Base-by-base conservation (phyloP, 169 alveolate genomes). In the Plasmodium knowlesi region DNA sequence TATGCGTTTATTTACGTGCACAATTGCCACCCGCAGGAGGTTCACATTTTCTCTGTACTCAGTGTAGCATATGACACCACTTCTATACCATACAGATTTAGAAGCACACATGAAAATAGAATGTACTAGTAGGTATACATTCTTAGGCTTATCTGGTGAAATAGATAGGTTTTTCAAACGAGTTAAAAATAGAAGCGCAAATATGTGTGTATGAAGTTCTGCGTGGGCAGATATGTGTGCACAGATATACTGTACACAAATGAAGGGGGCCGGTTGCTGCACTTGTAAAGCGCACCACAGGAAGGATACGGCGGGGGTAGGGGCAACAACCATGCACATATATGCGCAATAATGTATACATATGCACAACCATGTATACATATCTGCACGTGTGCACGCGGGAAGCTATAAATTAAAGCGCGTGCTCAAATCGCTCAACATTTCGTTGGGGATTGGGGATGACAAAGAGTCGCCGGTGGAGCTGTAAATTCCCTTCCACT, bases 391-490 rank as follows among this genome's bases (percentile, higher is more conserved):
- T 28, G n/a, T 22, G 61, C 22, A 53, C 30, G 14, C 39, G 16
- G 19, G 28, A 32, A 19, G 54, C 37, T 84, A 86, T 53, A 86
- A 86, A 67, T 89, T 89, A 79, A 89, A 89, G 14, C 94, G 39
- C 19, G 89, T 39, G 82, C 57, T 67, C 83, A 89, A 79, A 41
- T 89, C 94, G 72, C 46, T 89, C 50, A 89, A 37, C 94, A 89
- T 89, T 37, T 89, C 94, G 43, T 1, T 22, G 43, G 94, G 94
- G n/a, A 89, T 89, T 5, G 94, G 94, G 22, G 94, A 89, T 19
- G 94, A 89, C 30, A 37, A 78, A 25, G 88, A 32, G 37, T 79
- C 89, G 30, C 46, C 70, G 14, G 73, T 57, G 80, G 86, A 81
- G 57, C 39, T 78, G 57, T 89, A 89, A 5, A 89, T 79, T 54